phyloP scores from a whole-genome alignment of 306 rosid genomes.

The Medicago ruthenica region DNA sequence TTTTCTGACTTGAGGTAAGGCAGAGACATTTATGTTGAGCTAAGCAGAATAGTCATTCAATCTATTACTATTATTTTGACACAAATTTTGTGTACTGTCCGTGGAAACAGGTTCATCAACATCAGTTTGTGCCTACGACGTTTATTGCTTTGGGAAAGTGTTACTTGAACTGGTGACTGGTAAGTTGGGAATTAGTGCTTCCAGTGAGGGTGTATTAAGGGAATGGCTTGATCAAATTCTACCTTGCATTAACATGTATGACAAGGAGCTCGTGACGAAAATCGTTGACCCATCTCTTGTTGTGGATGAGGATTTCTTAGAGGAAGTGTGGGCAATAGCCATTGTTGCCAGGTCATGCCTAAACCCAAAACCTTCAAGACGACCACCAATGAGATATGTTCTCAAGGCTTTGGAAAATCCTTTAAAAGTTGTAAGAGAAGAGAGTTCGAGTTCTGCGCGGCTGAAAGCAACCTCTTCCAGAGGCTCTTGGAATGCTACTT shows the following conservation, averaged over 20 bases:
- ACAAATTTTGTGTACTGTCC: constrained; percentile 33
- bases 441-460: constrained; percentile 71
- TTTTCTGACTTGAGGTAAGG: constrained; percentile 7
- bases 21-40: background rate
- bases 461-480: constrained; percentile 80
- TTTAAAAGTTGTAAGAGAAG: constrained; percentile 91
- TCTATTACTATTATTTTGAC: constrained; percentile 20
- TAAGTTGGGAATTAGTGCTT: constrained; percentile 77
- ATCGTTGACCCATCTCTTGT: constrained; percentile 83
- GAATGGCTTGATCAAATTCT: constrained; percentile 71
- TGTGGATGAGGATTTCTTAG: constrained; percentile 88
- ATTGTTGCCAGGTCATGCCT: constrained; percentile 93
- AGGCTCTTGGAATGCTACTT: constrained; percentile 92
- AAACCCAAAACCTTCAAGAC: constrained; percentile 82
- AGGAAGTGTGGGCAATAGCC: constrained; percentile 99
- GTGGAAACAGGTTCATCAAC: constrained; percentile 70
- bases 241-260: constrained; percentile 72
- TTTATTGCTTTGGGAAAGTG: constrained; percentile 93
- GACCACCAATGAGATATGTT: constrained; percentile 86
- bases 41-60: constrained; percentile 2
- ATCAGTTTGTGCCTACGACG: constrained; percentile 78
- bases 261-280: constrained; percentile 81
- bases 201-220: constrained; percentile 59
- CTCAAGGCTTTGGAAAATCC: constrained; percentile 96
- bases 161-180: constrained; percentile 93